Base-by-base conservation (phyloP, 805 yeast species). In the Cyberlindnera meyerae region DNA sequence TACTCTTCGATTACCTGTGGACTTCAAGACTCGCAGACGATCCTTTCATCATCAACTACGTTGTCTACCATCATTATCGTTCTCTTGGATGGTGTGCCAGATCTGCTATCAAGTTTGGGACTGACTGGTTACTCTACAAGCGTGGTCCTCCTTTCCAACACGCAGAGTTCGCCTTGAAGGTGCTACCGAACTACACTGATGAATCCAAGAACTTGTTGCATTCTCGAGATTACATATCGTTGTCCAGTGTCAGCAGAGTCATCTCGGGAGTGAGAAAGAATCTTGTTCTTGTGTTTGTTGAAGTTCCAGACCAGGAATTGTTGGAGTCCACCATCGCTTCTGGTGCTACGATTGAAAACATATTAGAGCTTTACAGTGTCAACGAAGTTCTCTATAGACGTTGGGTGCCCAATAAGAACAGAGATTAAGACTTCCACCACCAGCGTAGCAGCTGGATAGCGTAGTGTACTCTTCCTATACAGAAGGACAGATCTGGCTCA, bases 131-230 rank as follows among this genome's bases (percentile, higher is more conserved):
- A 8, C 65, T 93, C 5, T 93, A 93, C 58, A 77, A 81, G 36
- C 68, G 90, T 40, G 99, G 99, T 0, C 98, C 97, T 8, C 97
- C 97, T 2, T 87, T 89, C 57, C 77, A 82, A 34, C 99, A 93
- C 57, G 97, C 98, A 0, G 95, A 88, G 55, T 85, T 76, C 57
- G 85, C 90, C 6, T 63, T 86, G 4, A 53, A 73, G 31, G 63
- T 83, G 6, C 40, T 76, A 18, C 68, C 73, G 1, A 59, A 63
- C 29, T 58, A 58, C 30, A 49, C 49, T 11, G 61, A 58, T 16
- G 64, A 55, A 8, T 48, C 52, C 0, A 43, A 55, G 24, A 61
- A 61, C 38, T 33, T 36, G 20, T 46, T 44, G 1, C 47, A 37
- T 8, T 36, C 60, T 1, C 60, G 54, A 24, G 68, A 59, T 40